phyloP scores from a whole-genome alignment of 345 rosid species.

The Salix brachista region DNA sequence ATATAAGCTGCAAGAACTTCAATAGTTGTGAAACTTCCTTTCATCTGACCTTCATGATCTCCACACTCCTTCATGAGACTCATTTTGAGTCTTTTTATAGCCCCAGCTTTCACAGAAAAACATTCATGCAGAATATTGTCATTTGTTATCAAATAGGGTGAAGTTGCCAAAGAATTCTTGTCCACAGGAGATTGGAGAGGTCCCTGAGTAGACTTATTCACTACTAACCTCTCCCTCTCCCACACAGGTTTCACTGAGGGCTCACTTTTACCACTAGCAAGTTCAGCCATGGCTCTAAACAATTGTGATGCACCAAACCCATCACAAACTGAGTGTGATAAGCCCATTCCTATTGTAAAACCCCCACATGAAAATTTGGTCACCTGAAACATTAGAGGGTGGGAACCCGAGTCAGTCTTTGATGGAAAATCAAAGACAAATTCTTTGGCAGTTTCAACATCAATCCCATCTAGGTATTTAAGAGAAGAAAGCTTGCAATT shows the following conservation, averaged over 20 bases:
- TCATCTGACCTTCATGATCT: not conserved
- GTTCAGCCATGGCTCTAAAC: constrained; percentile 43
- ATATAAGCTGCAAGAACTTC: constrained; percentile 50
- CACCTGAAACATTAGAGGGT: constrained; percentile 43
- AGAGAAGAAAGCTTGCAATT: constrained; percentile 38
- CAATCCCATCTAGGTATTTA: constrained; percentile 41
- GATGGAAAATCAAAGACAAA: constrained; percentile 32
- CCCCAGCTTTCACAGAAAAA: constrained; percentile 30
- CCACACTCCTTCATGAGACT: constrained; percentile 13
- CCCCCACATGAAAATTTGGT: constrained; percentile 59
- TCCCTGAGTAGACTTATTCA: not conserved
- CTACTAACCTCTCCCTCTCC: constrained; percentile 41
- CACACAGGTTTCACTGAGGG: constrained; percentile 49
- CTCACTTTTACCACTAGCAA: constrained; percentile 29
- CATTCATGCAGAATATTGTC: constrained; percentile 35
- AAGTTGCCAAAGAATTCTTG: constrained; percentile 7
- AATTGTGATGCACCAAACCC: constrained; percentile 58
- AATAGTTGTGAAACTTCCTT: constrained; percentile 34
- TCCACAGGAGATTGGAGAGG: not conserved
- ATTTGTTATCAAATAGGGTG: constrained; percentile 37
- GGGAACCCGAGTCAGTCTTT: constrained; percentile 20
- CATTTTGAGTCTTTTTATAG: constrained; percentile 33
- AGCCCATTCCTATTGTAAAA: constrained; percentile 48
- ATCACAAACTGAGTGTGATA: constrained; percentile 54
- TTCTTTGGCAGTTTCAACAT: constrained; percentile 23